phyloP scores from a whole-genome alignment of 2,329 filamentous ascomycete species.

The Pseudocercospora pini-densiflorae region DNA sequence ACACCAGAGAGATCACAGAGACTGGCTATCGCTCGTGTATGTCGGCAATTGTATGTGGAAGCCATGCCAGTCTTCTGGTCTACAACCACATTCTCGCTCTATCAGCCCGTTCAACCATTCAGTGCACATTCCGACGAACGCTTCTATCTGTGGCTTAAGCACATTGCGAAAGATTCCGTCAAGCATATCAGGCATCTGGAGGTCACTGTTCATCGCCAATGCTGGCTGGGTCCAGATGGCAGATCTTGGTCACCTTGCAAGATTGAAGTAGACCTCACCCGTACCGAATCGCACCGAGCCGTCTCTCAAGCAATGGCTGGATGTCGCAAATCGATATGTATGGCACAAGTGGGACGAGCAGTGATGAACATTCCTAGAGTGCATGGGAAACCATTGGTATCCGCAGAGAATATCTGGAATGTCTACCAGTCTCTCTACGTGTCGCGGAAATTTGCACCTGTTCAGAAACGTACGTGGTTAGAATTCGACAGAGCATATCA shows the following conservation, averaged over 20 bases:
- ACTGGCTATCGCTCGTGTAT: background rate
- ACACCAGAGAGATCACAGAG: background rate
- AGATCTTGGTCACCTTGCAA: background rate
- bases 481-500: slow-evolving; percentile 11
- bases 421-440: slow-evolving; percentile 15
- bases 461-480: slow-evolving; percentile 3
- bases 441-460: background rate
- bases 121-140: slow-evolving; percentile 6
- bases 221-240: background rate
- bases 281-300: background rate
- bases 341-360: background rate
- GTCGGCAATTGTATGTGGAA: background rate
- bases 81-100: slow-evolving; percentile 1
- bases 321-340: background rate
- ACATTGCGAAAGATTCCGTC: background rate
- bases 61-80: slow-evolving; percentile 11
- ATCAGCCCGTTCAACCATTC: slow-evolving; percentile 2
- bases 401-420: slow-evolving; percentile 10
- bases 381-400: slow-evolving; percentile 5
- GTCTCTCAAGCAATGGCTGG: background rate
- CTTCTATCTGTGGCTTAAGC: slow-evolving; percentile 10
- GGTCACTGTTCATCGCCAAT: background rate
- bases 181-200: slow-evolving; percentile 5
- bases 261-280: background rate
- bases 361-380: slow-evolving; percentile 6